Conservation (phyloP, 1,284 basidiomycete species). For the Trametes polyzona region DNA sequence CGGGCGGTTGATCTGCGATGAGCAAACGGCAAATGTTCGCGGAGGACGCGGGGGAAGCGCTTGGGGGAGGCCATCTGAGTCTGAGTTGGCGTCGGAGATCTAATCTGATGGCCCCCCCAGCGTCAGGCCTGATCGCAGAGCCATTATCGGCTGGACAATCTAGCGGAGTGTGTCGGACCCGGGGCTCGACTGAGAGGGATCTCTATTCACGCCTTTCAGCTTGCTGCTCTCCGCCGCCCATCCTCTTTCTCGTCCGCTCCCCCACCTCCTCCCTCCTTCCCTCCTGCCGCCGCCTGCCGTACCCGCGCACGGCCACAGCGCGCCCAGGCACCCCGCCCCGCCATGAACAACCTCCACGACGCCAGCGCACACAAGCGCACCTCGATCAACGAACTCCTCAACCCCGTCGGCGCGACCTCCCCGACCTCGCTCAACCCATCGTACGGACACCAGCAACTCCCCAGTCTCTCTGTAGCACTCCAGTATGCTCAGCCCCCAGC, state of each 20-base stretch:
- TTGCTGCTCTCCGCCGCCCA: constrained; percentile 1
- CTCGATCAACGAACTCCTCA: constrained; percentile 56
- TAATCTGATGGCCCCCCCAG: constrained; percentile 23
- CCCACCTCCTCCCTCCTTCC: constrained; percentile 17
- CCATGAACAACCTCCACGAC: constrained; percentile 53
- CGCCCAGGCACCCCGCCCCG: constrained; percentile 21
- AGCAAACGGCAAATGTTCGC: constrained; percentile 17
- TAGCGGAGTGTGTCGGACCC: constrained; percentile 27
- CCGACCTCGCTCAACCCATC: constrained; percentile 36
- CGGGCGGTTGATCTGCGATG: background rate
- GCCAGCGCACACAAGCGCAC: constrained; percentile 49
- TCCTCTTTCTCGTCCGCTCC: constrained; percentile 14
- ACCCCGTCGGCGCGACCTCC: constrained; percentile 40
- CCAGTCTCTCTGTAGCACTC: constrained; percentile 40
- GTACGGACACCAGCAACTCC: constrained; percentile 44
- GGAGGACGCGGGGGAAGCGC: constrained; percentile 12
- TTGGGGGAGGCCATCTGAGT: background rate
- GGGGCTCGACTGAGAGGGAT: too few relatives aligned
- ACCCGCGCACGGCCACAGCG: constrained; percentile 10
- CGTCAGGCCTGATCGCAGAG: constrained; percentile 12
- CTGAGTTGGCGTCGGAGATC: constrained; percentile 21
- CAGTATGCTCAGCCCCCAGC: constrained; percentile 32
- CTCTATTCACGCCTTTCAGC: constrained; percentile 11
- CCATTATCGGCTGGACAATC: constrained; percentile 22
- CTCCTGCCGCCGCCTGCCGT: constrained; percentile 19